These are phyloP conservation scores for Sugiyamaella lignohabitans DNA, from an alignment of 805 yeast genomes.

Conservation along the genomic window DNA sequence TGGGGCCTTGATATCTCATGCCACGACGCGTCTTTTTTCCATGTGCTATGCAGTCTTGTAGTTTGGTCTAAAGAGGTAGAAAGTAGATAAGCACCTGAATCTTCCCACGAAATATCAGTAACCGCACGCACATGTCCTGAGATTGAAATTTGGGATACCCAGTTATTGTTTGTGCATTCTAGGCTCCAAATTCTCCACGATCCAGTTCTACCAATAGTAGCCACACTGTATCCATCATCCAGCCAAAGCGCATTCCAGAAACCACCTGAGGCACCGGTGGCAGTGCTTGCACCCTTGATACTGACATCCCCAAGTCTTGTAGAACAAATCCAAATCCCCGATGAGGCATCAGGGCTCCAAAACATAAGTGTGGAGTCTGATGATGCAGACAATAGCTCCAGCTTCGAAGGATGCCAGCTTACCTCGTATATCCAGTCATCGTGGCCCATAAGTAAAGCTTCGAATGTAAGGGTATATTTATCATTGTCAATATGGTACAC, in stretches of 20 bases:
- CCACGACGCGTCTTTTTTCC: constrained; percentile 52
- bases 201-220: constrained; percentile 89
- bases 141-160: constrained; percentile 43
- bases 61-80: constrained; percentile 91
- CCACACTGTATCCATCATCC: constrained; percentile 37
- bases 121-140: constrained; percentile 72
- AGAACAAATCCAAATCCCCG: constrained; percentile 86
- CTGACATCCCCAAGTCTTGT: constrained; percentile 85
- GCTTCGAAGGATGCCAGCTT: constrained; percentile 56
- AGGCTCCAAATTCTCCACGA: constrained; percentile 73
- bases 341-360: constrained; percentile 82
- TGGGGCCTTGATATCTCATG: constrained; percentile 95
- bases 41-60: constrained; percentile 70
- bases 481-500: constrained; percentile 51
- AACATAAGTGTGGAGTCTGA: constrained; percentile 91
- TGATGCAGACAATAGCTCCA: constrained; percentile 70
- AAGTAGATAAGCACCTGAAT: constrained; percentile 56
- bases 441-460: constrained; percentile 94
- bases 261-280: constrained; percentile 88
- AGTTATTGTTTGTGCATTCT: constrained; percentile 14
- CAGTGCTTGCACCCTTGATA: constrained; percentile 95
- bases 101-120: constrained; percentile 70
- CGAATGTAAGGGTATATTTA: constrained; percentile 58
- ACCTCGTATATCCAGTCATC: constrained; percentile 94
- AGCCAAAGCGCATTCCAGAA: constrained; percentile 73